Conservation (phyloP, 768 basidiomycete species). For the Cubamyces lactineus region DNA sequence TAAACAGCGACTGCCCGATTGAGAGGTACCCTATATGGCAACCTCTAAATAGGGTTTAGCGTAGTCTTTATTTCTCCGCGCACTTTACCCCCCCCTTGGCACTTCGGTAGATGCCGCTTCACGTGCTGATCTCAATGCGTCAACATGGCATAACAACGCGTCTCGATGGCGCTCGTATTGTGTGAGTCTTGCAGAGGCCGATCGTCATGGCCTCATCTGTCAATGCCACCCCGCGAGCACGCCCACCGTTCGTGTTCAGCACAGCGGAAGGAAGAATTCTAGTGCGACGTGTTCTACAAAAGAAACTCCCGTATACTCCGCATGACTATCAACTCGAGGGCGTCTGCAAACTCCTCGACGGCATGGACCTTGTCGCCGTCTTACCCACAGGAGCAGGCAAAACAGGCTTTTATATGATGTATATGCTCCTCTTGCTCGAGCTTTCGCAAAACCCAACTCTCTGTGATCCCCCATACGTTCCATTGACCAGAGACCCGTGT, state of each 20-base stretch:
- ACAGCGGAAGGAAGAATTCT: neutral
- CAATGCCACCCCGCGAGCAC: neutral
- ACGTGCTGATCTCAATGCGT: neutral
- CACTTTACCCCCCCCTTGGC: neutral
- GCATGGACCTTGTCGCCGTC: slow-evolving; percentile 28
- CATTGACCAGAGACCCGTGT: slow-evolving; percentile 27
- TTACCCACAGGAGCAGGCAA: slow-evolving; percentile 30
- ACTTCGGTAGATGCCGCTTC: neutral
- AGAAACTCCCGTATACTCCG: slow-evolving; percentile 5
- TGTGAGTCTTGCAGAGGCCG: neutral
- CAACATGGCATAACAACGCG: neutral
- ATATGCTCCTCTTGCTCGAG: slow-evolving; percentile 21
- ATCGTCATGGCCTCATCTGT: too few relatives aligned
- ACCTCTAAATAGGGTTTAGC: too few relatives aligned
- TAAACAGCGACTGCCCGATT: too few relatives aligned
- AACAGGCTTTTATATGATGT: slow-evolving; percentile 28
- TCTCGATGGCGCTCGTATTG: neutral
- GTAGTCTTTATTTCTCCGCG: neutral
- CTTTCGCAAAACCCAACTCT: slow-evolving; percentile 23
- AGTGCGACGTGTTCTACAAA: neutral
- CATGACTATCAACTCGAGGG: slow-evolving; percentile 36
- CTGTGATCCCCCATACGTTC: slow-evolving; percentile 6
- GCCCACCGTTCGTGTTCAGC: neutral
- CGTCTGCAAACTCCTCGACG: slow-evolving; percentile 30
- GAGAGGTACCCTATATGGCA: too few relatives aligned